Evolutionary conservation across 2,329 filamentous ascomycete genomes (phyloP), one percentile per base, ranked within the genome.

Genomic region (Leptographium radiaticola): DNA sequence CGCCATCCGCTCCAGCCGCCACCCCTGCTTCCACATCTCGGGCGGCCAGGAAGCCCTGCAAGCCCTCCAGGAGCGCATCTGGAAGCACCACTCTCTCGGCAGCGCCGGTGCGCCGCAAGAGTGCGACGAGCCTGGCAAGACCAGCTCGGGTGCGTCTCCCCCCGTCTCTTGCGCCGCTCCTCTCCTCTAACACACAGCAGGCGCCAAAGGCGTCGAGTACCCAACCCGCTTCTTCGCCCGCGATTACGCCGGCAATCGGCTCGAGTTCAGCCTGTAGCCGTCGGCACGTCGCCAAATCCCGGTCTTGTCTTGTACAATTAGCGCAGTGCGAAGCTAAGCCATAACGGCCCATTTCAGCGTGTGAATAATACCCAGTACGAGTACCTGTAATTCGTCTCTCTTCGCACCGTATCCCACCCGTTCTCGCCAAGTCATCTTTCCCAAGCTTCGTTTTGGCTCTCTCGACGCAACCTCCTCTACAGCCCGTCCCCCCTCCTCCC

Each of bases 201-300:
- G 77, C 3, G 65, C 69, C 0, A 68, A 77, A 60, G 79, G 77
- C 0, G 72, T 74, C 1, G 80, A 83, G 62, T 83, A 81, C 60
- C 80, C 80, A 0, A 69, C 66, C 39, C 69, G 81, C 15, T 84
- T 84, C 63, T 84, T 84, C 63, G 79, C 77, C 1, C 71, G 77
- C 55, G 76, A 80, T 58, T 80, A 71, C 65, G 74, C 75, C 1
- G 76, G 76, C 2, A 79, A 79, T 59, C 63, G 71, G 52, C 61
- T 79, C 38, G 76, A 79, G 61, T 79, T 79, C 58, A 76, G 70
- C 52, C 52, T 76, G 54, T 77, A 50, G 31, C 15, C 18, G 34
- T 9, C 12, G 9, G 34, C 34, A 36, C 2, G 9, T 10, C 9
- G 12, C 9, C 34, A 36, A 36, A 2, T 2, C 9, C 9, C 4